phyloP scores from a whole-genome alignment of 805 yeast genomes.

The Sugiyamaella qingdaonensis region DNA sequence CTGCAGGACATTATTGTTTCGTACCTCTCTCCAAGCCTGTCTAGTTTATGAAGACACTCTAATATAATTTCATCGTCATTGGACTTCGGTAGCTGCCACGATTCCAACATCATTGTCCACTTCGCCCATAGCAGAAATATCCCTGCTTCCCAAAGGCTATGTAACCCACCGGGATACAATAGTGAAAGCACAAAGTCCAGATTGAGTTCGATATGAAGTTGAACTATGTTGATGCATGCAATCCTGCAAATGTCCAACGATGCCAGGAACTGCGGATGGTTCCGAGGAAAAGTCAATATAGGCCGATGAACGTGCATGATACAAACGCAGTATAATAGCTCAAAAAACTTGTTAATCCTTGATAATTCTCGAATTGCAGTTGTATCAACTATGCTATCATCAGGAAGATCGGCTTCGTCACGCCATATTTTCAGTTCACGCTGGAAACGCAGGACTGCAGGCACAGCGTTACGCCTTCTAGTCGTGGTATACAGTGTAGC shows the following conservation, averaged over 20 bases:
- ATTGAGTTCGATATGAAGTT: not conserved
- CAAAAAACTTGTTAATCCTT: not conserved
- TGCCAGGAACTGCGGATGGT: conserved; percentile 2
- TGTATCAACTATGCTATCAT: not conserved
- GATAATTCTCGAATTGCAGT: not conserved
- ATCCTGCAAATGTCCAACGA: not conserved
- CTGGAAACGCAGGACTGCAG: not conserved
- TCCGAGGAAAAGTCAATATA: not conserved
- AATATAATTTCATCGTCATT: not conserved
- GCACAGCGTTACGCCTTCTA: conserved; percentile 1
- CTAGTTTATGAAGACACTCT: not conserved
- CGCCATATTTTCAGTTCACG: not conserved
- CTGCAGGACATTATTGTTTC: not conserved
- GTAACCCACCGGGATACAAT: conserved; percentile 1
- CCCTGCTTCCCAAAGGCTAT: conserved; percentile 1
- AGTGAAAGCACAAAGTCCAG: not conserved
- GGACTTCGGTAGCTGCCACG: not conserved
- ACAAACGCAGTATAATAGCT: not conserved
- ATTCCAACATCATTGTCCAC: not conserved
- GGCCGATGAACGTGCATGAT: conserved; percentile 3
- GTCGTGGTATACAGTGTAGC: conserved; percentile 1
- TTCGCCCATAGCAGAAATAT: conserved; percentile 2
- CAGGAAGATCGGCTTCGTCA: not conserved
- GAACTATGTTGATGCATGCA: not conserved
- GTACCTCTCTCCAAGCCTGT: not conserved